phyloP scores from a whole-genome alignment of 129 eudicot species.

The Mikania micrantha region DNA sequence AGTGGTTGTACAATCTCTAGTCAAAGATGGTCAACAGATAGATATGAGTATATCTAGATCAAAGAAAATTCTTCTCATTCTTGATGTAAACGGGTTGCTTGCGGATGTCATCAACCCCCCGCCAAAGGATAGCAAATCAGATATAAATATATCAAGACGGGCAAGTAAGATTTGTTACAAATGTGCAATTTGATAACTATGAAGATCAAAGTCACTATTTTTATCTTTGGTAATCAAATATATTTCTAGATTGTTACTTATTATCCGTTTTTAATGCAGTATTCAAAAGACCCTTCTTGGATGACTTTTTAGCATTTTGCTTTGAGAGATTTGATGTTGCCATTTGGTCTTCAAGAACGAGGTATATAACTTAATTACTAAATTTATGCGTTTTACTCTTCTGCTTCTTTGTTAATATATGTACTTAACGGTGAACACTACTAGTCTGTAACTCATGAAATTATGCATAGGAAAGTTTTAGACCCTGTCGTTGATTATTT shows the following conservation, averaged over 20 bases:
- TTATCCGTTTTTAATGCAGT: constrained; percentile 10
- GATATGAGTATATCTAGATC: neutral
- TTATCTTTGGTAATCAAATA: constrained; percentile 4
- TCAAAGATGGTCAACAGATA: neutral
- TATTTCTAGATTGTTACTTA: neutral
- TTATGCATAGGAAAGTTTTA: constrained; percentile 46
- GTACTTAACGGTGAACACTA: neutral
- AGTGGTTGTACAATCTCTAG: neutral
- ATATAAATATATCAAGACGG: constrained; percentile 43
- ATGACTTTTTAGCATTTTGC: constrained; percentile 40
- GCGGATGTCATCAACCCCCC: constrained; percentile 66
- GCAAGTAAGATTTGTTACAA: constrained; percentile 55
- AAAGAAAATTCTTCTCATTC: constrained; percentile 66
- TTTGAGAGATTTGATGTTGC: constrained; percentile 48
- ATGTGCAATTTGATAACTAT: neutral
- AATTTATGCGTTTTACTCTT: neutral
- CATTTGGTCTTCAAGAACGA: constrained; percentile 48
- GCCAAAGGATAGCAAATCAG: constrained; percentile 56
- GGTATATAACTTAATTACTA: constrained; percentile 26
- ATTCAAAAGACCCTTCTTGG: constrained; percentile 51
- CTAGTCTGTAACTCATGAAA: constrained; percentile 10
- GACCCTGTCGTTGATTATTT: constrained; percentile 67
- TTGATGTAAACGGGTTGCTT: constrained; percentile 83
- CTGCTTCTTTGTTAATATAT: neutral
- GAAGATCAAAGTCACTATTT: neutral